These are phyloP conservation scores for Colletotrichum melonis DNA, from an alignment of 2,329 filamentous ascomycete species.

Conservation along the genomic window DNA sequence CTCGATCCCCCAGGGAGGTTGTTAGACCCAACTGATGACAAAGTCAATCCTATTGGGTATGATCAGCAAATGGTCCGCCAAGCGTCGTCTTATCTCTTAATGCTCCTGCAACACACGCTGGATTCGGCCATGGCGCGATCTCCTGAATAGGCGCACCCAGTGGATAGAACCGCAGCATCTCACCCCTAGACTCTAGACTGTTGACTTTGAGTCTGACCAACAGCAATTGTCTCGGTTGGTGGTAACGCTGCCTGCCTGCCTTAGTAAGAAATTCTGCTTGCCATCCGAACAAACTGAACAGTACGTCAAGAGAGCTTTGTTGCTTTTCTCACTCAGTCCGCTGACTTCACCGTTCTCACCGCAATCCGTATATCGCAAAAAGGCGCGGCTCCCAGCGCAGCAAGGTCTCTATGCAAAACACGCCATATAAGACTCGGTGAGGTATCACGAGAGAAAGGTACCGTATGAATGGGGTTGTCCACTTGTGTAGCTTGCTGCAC, in stretches of 20 bases:
- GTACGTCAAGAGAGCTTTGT: not conserved
- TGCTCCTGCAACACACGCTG: not conserved
- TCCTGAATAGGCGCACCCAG: not conserved
- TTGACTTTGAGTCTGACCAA: not conserved
- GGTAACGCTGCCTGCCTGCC: not conserved
- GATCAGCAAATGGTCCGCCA: not conserved
- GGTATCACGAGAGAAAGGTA: not conserved
- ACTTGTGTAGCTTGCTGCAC: conserved; percentile 20
- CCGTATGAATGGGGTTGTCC: not conserved
- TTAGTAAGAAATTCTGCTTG: not conserved
- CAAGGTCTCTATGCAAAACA: conserved; percentile 15
- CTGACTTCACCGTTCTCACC: not conserved
- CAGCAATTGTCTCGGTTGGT: conserved; percentile 11
- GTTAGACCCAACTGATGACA: not conserved
- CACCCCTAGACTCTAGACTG: not conserved
- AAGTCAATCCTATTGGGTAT: not conserved
- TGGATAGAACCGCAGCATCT: not conserved
- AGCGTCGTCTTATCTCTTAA: not conserved
- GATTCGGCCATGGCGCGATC: not conserved
- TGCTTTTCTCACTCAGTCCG: not conserved
- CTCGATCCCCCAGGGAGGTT: not conserved
- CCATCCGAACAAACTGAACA: not conserved
- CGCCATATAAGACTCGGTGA: not conserved
- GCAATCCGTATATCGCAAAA: not conserved
- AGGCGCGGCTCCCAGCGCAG: not conserved